Evolutionary conservation across 1,284 basidiomycete species (phyloP).

Genomic region (Irpex sp.): DNA sequence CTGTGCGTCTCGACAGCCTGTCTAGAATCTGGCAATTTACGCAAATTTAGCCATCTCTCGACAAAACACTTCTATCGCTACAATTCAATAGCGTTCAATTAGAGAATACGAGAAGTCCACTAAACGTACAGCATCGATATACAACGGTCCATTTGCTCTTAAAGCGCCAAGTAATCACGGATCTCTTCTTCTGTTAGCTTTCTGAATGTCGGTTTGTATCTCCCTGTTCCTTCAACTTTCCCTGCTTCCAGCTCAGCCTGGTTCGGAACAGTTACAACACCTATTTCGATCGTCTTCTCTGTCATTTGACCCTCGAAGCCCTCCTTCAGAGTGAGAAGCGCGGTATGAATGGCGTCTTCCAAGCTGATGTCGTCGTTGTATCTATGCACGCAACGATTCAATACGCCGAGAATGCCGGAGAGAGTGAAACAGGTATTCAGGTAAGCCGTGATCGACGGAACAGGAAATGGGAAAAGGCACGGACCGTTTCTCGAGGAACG

Average conservation of each 20-base stretch:
- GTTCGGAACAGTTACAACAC: conserved; percentile 88
- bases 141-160: conserved; percentile 22
- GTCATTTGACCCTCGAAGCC: conserved; percentile 99
- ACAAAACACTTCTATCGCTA: conserved; percentile 2
- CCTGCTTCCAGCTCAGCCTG: conserved; percentile 71
- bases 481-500: conserved; percentile 96
- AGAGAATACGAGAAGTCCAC: conserved; percentile 11
- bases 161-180: conserved; percentile 86
- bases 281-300: conserved; percentile 99
- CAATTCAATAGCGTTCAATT: conserved; percentile 1
- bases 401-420: background rate
- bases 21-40: background rate
- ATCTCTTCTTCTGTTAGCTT: conserved; percentile 95
- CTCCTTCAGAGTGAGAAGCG: conserved; percentile 97
- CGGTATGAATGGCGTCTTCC: conserved; percentile 99
- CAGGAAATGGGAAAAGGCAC: conserved; percentile 23
- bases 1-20: background rate
- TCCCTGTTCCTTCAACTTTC: conserved; percentile 69
- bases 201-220: conserved; percentile 85
- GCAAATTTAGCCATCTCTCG: background rate
- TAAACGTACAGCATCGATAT: conserved; percentile 11
- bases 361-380: conserved; percentile 99
- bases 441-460: background rate
- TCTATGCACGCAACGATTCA: conserved; percentile 36
- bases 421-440: background rate